Evolutionary conservation across 1,284 basidiomycete species (phyloP).

Genomic region (Ceratobasidium sp.): DNA sequence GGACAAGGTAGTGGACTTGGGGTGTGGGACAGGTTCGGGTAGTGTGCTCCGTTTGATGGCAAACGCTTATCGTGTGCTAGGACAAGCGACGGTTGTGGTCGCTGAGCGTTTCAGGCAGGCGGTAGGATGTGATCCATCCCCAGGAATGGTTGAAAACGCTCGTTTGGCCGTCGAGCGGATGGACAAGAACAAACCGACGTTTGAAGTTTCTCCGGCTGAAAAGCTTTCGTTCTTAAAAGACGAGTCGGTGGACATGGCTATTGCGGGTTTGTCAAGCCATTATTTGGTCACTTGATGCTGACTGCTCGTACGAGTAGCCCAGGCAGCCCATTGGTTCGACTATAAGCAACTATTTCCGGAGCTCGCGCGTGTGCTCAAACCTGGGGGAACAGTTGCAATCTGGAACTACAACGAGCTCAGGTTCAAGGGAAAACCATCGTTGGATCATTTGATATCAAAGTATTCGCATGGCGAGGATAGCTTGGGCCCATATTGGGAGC

Average conservation of each 20-base stretch:
- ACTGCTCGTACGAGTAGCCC: slow-evolving; percentile 57
- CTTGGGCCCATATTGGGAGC: slow-evolving; percentile 79
- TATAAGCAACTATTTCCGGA: slow-evolving; percentile 76
- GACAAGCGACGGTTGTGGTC: slow-evolving; percentile 72
- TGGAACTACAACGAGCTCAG: slow-evolving; percentile 73
- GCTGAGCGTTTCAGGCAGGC: slow-evolving; percentile 64
- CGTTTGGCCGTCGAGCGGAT: slow-evolving; percentile 42
- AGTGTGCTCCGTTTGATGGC: not conserved
- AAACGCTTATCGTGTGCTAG: slow-evolving; percentile 48
- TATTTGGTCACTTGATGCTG: not conserved
- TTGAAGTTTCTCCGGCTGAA: slow-evolving; percentile 63
- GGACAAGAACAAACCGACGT: slow-evolving; percentile 43
- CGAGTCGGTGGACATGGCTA: slow-evolving; percentile 73
- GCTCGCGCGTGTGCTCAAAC: slow-evolving; percentile 66
- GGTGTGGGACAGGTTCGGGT: slow-evolving; percentile 77
- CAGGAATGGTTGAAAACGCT: slow-evolving; percentile 75
- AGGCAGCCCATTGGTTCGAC: slow-evolving; percentile 89
- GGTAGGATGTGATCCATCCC: slow-evolving; percentile 75
- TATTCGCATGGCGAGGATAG: slow-evolving; percentile 57
- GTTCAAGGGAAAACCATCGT: slow-evolving; percentile 65
- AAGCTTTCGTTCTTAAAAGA: slow-evolving; percentile 61
- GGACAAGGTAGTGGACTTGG: slow-evolving; percentile 73
- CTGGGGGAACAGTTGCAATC: slow-evolving; percentile 75
- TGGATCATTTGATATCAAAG: slow-evolving; percentile 65
- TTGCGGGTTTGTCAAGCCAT: slow-evolving; percentile 62